Conservation (phyloP, 768 basidiomycete genomes). For the Leccinum longicurvipes region DNA sequence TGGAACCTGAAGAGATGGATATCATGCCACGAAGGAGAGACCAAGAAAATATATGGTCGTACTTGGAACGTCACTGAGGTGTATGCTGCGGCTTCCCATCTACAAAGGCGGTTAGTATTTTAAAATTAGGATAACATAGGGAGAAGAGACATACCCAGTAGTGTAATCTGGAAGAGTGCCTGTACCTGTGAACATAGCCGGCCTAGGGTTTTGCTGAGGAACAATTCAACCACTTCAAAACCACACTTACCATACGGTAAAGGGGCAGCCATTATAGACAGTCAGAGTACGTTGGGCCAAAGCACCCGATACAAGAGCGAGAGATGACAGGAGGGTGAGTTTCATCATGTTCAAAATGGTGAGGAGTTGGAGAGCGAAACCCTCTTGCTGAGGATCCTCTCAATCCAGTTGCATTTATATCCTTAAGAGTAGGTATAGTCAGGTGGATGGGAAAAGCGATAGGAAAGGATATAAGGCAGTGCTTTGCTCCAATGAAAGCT, state of each 20-base stretch:
- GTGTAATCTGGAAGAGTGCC: slow-evolving; percentile 43
- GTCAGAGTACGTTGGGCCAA: slow-evolving; percentile 56
- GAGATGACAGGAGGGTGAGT: slow-evolving; percentile 22
- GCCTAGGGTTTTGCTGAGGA: slow-evolving; percentile 33
- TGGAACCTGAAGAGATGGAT: slow-evolving; percentile 40
- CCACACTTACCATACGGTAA: slow-evolving; percentile 60
- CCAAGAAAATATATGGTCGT: not conserved
- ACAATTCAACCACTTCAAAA: not conserved
- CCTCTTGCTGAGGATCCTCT: not conserved
- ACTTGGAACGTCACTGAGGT: slow-evolving; percentile 29
- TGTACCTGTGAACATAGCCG: slow-evolving; percentile 58
- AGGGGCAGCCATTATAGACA: slow-evolving; percentile 60
- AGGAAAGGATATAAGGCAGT: too few species aligned
- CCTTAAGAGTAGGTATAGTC: not conserved
- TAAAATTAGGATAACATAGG: not conserved
- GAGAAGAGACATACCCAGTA: slow-evolving; percentile 40
- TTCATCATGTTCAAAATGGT: slow-evolving; percentile 17
- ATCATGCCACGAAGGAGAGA: not conserved
- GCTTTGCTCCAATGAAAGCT: not conserved
- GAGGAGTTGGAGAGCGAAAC: not conserved
- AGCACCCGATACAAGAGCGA: slow-evolving; percentile 30
- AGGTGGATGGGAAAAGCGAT: not conserved
- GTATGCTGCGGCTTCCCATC: slow-evolving; percentile 33
- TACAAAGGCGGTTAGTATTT: slow-evolving; percentile 11
- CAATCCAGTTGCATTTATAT: slow-evolving; percentile 16